Evolutionary conservation across 495 filamentous ascomycete species (phyloP).

Genomic region (Daldinia loculata): DNA sequence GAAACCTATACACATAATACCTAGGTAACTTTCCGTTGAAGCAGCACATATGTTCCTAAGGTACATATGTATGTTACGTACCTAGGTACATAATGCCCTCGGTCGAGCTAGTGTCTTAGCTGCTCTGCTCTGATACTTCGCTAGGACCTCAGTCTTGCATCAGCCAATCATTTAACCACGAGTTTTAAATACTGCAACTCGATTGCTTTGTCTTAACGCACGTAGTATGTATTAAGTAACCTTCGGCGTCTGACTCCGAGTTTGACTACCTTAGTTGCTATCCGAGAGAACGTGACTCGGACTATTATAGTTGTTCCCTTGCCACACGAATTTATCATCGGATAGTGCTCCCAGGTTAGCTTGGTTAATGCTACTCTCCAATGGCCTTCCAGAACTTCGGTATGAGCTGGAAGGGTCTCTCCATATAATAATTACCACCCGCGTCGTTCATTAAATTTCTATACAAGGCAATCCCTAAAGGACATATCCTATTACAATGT

Average conservation of each 20-base stretch:
- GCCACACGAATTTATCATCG: background rate
- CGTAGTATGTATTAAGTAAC: background rate
- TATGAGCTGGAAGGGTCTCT: too few relatives aligned
- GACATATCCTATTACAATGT: too few relatives aligned
- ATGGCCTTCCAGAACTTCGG: too few relatives aligned
- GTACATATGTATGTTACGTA: too few relatives aligned
- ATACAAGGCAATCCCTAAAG: too few relatives aligned
- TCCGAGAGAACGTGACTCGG: slow-evolving; percentile 15
- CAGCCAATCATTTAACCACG: slow-evolving; percentile 42
- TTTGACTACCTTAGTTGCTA: background rate
- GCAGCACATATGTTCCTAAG: background rate
- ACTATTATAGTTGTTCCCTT: background rate
- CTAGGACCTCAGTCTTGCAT: slow-evolving; percentile 16
- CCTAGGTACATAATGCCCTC: background rate
- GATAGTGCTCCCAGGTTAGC: background rate
- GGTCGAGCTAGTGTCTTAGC: background rate
- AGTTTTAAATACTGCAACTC: slow-evolving; percentile 26
- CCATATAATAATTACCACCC: too few relatives aligned
- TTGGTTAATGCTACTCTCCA: too few relatives aligned
- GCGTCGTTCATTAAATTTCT: too few relatives aligned
- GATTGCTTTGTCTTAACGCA: slow-evolving; percentile 14
- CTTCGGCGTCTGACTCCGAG: slow-evolving; percentile 8
- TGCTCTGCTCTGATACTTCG: background rate
- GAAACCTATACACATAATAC: background rate
- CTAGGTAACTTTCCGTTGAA: background rate